Evolutionary conservation across 495 filamentous ascomycete genomes (phyloP).

Genomic region (Aspergillus taichungensis): DNA sequence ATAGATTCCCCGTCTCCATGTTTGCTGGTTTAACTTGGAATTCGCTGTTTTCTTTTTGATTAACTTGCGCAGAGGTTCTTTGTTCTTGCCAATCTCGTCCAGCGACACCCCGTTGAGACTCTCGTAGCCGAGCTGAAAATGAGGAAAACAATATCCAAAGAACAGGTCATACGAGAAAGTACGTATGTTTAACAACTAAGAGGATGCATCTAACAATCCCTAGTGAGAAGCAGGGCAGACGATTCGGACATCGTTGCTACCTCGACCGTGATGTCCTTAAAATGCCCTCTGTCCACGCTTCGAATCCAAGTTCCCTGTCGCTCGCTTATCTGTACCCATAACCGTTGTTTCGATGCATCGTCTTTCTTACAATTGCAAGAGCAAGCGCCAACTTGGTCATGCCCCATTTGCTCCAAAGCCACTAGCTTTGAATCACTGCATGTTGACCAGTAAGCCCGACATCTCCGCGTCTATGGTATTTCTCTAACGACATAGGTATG

Average conservation of each 20-base stretch:
- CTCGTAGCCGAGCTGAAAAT: conserved; percentile 59
- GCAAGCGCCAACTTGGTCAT: conserved; percentile 91
- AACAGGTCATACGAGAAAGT: conserved; percentile 80
- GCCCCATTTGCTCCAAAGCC: conserved; percentile 82
- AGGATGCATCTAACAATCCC: conserved; percentile 6
- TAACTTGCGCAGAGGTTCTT: conserved; percentile 58
- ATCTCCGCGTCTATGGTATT: neutral
- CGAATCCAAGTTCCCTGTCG: conserved; percentile 74
- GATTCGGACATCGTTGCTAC: conserved; percentile 85
- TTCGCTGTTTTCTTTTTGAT: neutral
- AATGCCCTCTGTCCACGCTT: conserved; percentile 81
- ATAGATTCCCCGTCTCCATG: no score
- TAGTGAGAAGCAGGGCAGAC: conserved; percentile 72
- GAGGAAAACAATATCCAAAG: conserved; percentile 65
- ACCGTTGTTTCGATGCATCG: conserved; percentile 91
- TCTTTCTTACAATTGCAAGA: conserved; percentile 91
- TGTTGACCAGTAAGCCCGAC: conserved; percentile 66
- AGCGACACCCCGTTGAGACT: conserved; percentile 58
- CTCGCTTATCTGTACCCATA: conserved; percentile 72
- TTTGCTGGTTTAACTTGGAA: neutral
- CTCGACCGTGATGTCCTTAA: conserved; percentile 79
- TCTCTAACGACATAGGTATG: conserved; percentile 53
- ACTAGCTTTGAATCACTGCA: conserved; percentile 73
- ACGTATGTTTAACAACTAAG: conserved; percentile 23
- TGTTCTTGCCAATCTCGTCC: conserved; percentile 64